A percentile compares a stretch with the other conserved stretches of the same genome.
Conservation (phyloP, 2,329 filamentous ascomycete genomes). For the Nemania sp. region DNA sequence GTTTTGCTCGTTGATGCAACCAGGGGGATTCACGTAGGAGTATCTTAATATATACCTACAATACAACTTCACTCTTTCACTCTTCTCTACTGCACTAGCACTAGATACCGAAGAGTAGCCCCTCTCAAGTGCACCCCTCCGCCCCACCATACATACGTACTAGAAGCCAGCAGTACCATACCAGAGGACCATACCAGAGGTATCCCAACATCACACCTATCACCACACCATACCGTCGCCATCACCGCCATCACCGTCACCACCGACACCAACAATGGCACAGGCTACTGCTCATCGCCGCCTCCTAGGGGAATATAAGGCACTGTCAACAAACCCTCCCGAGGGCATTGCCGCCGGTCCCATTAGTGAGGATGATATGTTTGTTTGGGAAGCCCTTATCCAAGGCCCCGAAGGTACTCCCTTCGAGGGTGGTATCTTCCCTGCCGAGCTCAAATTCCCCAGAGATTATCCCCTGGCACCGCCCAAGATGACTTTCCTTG, state of each 20-base stretch:
- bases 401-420: slow-evolving; percentile 95
- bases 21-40: too few species aligned
- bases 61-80: too few species aligned
- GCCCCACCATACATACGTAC: too few species aligned
- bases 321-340: slow-evolving; percentile 93
- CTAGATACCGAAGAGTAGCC: too few species aligned
- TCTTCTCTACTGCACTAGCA: too few species aligned
- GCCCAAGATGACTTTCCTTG: slow-evolving; percentile 94
- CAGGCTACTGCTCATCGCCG: slow-evolving; percentile 77
- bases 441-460: slow-evolving; percentile 93
- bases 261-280: slow-evolving; percentile 58
- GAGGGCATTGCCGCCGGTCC: slow-evolving; percentile 97
- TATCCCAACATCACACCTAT: too few species aligned
- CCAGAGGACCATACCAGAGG: too few species aligned
- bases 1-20: not conserved
- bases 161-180: too few species aligned
- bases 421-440: slow-evolving; percentile 95
- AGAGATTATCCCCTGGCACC: slow-evolving; percentile 97
- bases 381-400: slow-evolving; percentile 96
- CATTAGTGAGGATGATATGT: slow-evolving; percentile 92
- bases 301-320: slow-evolving; percentile 95
- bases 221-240: not conserved
- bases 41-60: too few species aligned
- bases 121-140: too few species aligned
- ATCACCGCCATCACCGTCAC: not conserved